These are phyloP conservation scores for Candida railenensis DNA, from an alignment of 805 yeast species.

Conservation along the genomic window DNA sequence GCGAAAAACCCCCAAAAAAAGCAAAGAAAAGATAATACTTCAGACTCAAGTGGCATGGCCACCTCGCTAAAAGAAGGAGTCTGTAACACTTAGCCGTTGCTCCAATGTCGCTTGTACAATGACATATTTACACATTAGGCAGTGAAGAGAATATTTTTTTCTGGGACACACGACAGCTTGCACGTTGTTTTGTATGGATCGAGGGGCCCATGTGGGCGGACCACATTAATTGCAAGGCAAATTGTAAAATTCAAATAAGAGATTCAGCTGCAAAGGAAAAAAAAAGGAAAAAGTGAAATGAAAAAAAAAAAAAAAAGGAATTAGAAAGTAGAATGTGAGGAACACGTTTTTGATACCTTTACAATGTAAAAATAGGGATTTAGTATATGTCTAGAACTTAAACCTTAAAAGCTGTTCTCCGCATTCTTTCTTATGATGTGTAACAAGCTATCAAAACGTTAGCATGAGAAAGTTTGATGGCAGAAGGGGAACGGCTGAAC, in stretches of 20 bases:
- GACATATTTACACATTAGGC: too few species aligned
- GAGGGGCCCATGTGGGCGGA: neutral
- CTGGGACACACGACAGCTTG: neutral
- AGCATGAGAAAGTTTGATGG: too few species aligned
- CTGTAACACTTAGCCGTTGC: too few species aligned
- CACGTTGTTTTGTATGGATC: neutral
- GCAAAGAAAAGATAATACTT: too few species aligned
- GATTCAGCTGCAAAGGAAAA: neutral
- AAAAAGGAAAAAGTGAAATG: neutral
- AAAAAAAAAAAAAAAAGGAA: neutral
- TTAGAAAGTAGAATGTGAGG: neutral
- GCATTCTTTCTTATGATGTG: neutral
- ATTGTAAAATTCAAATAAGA: neutral
- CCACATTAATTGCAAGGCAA: neutral
- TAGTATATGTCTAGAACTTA: neutral
- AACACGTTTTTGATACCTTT: neutral
- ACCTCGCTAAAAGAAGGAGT: too few species aligned
- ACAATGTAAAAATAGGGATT: neutral
- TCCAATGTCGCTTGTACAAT: too few species aligned
- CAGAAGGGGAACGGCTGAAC: too few species aligned
- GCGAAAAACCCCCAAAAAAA: too few species aligned
- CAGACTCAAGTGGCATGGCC: too few species aligned
- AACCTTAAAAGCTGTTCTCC: neutral
- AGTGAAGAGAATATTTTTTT: too few species aligned
- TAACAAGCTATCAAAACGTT: too few species aligned